Base-by-base conservation (phyloP, 129 eudicot species). In the Flaveria linearis region DNA sequence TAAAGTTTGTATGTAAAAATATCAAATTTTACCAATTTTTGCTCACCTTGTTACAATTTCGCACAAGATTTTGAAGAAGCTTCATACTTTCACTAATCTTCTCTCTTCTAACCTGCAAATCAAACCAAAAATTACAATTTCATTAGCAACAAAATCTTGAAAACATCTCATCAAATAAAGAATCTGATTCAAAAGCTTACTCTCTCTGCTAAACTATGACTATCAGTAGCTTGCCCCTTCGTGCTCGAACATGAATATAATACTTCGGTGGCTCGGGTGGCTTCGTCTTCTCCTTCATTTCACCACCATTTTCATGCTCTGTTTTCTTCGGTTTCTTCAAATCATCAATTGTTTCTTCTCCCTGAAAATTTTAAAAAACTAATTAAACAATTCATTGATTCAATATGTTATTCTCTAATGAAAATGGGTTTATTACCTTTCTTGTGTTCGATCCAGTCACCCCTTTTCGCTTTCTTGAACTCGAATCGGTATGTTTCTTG, bases 161-260 rank as follows among this genome's bases (percentile, higher is more conserved):
- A 69, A 58, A 20, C 3, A 0, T 42, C 60, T 23, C 28, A 73
- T 41, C 23, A 61, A 73, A 42, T 22, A 16, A 56, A 43, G 23
- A 73, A 49, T 26, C 5, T 1, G 6, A 1, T 55, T 45, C 4
- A 14, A 70, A 56, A 73, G 78, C 90, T 43, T 84, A 92, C 98
- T 73, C 98, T 86, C 79, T 92, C 98, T 28, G 98, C 98, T 77
- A 92, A 77, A 78, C 98, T 92, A 76, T 92, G 98, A 73, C 96
- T 92, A 75, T 92, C 98, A 70, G 98, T 92, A 62, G 98, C 98
- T 80, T 92, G 93, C 51, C 98, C 76, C 98, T 86, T 83, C 98
- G 86, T 60, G 98, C 98, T 69, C 98, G 85, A 78, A 92, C 98
- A 71, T 78, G 82, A 70, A 78, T 78, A 63, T 78, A 78, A 70